Conservation (phyloP, 2,329 filamentous ascomycete genomes). For the Penicillium brasilianum region DNA sequence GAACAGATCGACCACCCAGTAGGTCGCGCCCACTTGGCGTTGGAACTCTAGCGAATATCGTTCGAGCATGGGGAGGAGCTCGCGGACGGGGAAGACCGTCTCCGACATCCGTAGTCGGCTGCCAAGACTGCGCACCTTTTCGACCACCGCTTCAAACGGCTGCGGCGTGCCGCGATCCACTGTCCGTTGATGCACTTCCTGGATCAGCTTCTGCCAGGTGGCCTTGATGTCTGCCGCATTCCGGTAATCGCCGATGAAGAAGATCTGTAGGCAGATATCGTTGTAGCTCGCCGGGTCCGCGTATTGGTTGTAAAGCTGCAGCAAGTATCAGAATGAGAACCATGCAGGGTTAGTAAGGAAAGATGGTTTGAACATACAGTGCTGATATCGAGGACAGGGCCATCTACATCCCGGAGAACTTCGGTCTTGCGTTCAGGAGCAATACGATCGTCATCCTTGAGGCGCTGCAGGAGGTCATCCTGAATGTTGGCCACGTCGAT, state of each 20-base stretch:
- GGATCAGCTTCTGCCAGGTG: constrained; percentile 84
- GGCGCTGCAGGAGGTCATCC: constrained; percentile 81
- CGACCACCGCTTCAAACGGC: constrained; percentile 56
- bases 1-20: constrained; percentile 70
- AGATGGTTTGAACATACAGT: constrained; percentile 65
- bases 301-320: constrained; percentile 86
- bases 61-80: constrained; percentile 61
- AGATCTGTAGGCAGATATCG: constrained; percentile 91
- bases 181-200: constrained; percentile 67
- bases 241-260: constrained; percentile 87
- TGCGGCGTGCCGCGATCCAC: constrained; percentile 48
- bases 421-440: constrained; percentile 65
- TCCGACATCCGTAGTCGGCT: constrained; percentile 61
- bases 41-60: constrained; percentile 58
- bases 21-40: constrained; percentile 53
- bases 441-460: constrained; percentile 75
- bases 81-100: constrained; percentile 59
- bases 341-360: neutral
- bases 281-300: constrained; percentile 91
- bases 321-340: constrained; percentile 24
- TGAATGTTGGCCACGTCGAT: constrained; percentile 95
- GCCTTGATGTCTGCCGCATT: constrained; percentile 81
- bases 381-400: constrained; percentile 76
- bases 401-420: constrained; percentile 72
- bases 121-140: constrained; percentile 63